These are phyloP conservation scores for Moesziomyces sp. DNA, from an alignment of 1,284 basidiomycete species.

Conservation along the genomic window DNA sequence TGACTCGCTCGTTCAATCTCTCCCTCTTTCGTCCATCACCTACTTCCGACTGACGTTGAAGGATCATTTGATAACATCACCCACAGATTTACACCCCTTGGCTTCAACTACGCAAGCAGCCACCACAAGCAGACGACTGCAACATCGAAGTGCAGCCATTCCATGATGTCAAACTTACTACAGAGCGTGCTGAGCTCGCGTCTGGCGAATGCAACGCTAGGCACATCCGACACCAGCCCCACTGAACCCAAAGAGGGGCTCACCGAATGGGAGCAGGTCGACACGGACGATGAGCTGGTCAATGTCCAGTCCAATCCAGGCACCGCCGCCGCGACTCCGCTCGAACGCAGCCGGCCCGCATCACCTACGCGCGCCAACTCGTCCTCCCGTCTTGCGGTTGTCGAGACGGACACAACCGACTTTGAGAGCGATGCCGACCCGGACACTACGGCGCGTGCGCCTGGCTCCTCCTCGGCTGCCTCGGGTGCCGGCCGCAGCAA, in stretches of 20 bases:
- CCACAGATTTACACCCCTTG: neutral
- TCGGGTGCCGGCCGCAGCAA: constrained; percentile 8
- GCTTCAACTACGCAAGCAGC: neutral
- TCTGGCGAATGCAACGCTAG: constrained; percentile 47
- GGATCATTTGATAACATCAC: neutral
- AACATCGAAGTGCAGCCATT: neutral
- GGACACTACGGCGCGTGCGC: neutral
- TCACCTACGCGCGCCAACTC: constrained; percentile 32
- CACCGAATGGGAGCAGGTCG: constrained; percentile 57
- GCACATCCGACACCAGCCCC: constrained; percentile 14
- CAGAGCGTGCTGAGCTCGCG: constrained; percentile 55
- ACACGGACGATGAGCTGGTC: constrained; percentile 53
- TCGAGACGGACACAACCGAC: constrained; percentile 46
- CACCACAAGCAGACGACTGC: neutral
- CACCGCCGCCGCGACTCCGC: constrained; percentile 45
- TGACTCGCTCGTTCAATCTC: no score
- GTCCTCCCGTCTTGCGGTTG: constrained; percentile 30
- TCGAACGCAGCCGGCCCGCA: constrained; percentile 40
- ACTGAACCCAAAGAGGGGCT: constrained; percentile 25
- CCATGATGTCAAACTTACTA: constrained; percentile 54
- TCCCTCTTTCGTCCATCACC: neutral
- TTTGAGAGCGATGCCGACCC: constrained; percentile 30
- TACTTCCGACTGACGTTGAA: neutral
- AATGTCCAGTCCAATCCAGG: constrained; percentile 35
- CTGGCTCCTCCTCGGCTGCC: constrained; percentile 6